phyloP scores from a whole-genome alignment of 257 asterid species.

The Capsicum chinense region DNA sequence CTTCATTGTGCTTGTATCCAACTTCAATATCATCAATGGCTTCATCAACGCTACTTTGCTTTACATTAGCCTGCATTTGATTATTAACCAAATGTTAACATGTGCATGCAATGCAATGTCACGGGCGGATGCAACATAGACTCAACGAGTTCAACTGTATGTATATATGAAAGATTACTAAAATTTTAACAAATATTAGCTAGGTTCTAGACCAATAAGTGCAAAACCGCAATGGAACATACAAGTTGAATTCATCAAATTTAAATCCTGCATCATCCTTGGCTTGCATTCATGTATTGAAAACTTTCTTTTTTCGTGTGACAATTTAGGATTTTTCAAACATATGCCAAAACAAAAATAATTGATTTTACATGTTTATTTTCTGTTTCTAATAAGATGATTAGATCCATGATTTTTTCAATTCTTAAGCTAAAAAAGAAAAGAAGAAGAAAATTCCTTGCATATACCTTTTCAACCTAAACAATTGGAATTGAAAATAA shows the following conservation, averaged over 20 bases:
- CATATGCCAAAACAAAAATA: neutral
- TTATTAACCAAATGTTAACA: neutral
- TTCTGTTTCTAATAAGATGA: neutral
- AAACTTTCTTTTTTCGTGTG: neutral
- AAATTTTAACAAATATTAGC: neutral
- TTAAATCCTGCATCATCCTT: neutral
- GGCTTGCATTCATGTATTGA: no score
- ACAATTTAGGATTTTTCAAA: neutral
- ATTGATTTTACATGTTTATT: neutral
- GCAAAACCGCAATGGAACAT: neutral
- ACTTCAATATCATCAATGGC: slow-evolving; percentile 27
- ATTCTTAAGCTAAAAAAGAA: neutral
- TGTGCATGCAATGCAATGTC: neutral
- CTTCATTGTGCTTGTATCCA: slow-evolving; percentile 23
- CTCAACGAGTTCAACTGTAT: neutral
- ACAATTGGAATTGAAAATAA: neutral
- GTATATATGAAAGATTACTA: neutral
- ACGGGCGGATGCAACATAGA: neutral
- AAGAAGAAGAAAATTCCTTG: neutral
- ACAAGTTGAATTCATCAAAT: neutral
- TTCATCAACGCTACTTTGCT: slow-evolving; percentile 26
- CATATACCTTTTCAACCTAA: no score
- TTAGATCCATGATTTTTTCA: neutral
- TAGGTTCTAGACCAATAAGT: no score
- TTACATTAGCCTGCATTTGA: slow-evolving; percentile 37